Evolutionary conservation across 768 basidiomycete species (phyloP), one percentile per base, ranked within the genome.

Genomic region (Xerocomellus chrysenteron): DNA sequence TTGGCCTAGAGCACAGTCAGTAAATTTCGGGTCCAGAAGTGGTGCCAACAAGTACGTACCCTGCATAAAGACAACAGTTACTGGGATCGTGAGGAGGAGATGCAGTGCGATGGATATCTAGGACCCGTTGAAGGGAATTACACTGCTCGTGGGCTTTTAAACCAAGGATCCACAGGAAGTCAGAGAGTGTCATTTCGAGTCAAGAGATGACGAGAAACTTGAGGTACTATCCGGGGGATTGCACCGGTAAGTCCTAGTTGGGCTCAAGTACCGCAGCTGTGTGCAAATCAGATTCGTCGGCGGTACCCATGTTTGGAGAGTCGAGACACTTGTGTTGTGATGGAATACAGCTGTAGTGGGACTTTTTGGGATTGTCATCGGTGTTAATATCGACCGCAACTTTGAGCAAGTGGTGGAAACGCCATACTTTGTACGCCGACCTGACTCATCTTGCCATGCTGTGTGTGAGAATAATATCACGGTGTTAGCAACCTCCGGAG

Each of bases 391-490:
- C 62, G 30, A 54, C 58, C 68, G 63, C 45, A 21, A 55, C 47
- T 59, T 65, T 53, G 40, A 65, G 53, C 14, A 47, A 52, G 46
- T 30, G 53, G 36, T 40, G 21, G 54, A 69, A 65, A 62, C 65
- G 68, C 67, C 68, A 47, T 62, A 67, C 47, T 65, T 63, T 55
- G n/a, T 40, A n/a, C 39, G 55, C 68, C 67, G 68, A 67, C 49
- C 36, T 67, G 66, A 69, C 67, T 66, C 67, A 57, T 56, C 49
- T 45, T 44, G 57, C 58, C 65, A 69, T 62, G 68, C 68, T 68
- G 68, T 68, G 67, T 68, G 67, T 69, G 67, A 57, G 67, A 68
- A 67, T 50, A 46, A 48, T 13, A 51, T 53, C 55, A 3, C 59
- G 52, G 50, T 16, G 39, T 39, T 32, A 47, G 40, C 19, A 46